Percentiles rank a stretch among this genome's conserved stretches.
phyloP scores from a whole-genome alignment of 345 rosid genomes.

The Populus deltoides region DNA sequence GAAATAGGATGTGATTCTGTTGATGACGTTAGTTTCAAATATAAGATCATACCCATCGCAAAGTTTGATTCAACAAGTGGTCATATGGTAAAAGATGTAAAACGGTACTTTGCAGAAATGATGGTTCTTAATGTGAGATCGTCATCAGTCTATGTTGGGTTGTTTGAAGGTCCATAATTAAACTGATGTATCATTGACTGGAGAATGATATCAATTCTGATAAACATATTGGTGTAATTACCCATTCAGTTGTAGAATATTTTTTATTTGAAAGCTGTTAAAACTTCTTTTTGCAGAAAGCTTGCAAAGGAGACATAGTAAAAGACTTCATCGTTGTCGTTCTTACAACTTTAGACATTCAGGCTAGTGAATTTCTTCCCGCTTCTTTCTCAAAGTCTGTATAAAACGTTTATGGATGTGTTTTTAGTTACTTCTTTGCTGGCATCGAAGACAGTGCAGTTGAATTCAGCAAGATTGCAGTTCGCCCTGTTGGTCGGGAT shows the following conservation, averaged over 20 bases:
- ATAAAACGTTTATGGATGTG: constrained; percentile 4
- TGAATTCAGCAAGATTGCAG: constrained; percentile 88
- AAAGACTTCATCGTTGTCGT: constrained; percentile 66
- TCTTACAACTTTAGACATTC: constrained; percentile 84
- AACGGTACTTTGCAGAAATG: neutral
- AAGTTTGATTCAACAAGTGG: neutral
- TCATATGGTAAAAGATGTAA: neutral
- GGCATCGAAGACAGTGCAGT: constrained; percentile 76
- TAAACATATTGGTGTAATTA: neutral
- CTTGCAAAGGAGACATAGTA: constrained; percentile 69
- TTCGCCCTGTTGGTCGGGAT: constrained; percentile 77
- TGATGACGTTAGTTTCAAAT: neutral
- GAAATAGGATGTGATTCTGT: neutral
- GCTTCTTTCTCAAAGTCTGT: neutral
- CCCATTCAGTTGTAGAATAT: neutral
- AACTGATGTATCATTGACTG: neutral
- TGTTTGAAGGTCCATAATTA: neutral
- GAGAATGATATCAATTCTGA: neutral
- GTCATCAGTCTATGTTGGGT: neutral
- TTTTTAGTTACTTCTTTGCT: constrained; percentile 61
- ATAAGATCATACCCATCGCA: neutral
- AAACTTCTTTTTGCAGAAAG: constrained; percentile 52
- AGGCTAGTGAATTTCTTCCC: constrained; percentile 40
- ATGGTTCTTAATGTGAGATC: neutral
- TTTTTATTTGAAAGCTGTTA: neutral